Percentiles rank a stretch among this genome's conserved stretches.
Evolutionary conservation across 192 early-diverging fungal species (phyloP).

Genomic region (Spinellus fusiger): DNA sequence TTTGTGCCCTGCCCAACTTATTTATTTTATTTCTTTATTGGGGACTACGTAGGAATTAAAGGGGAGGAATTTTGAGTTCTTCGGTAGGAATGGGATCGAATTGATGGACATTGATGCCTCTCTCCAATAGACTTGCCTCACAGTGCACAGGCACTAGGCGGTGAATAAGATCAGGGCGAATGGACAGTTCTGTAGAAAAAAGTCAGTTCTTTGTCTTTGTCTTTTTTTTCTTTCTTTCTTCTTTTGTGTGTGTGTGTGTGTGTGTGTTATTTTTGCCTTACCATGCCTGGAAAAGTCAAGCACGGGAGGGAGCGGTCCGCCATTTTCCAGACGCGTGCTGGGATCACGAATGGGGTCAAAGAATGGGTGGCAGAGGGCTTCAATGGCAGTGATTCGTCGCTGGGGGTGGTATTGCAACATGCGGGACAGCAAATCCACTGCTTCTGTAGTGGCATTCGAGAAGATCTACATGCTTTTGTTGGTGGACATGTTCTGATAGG

Average conservation of each 20-base stretch:
- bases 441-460: conserved; percentile 60
- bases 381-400: conserved; percentile 78
- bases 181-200: conserved; percentile 69
- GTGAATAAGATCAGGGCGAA: conserved; percentile 74
- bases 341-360: conserved; percentile 93
- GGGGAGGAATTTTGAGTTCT: conserved; percentile 31
- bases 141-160: conserved; percentile 82
- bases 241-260: not conserved
- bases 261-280: conserved; percentile 22
- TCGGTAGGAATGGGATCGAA: conserved; percentile 60
- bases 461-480: conserved; percentile 80
- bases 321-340: conserved; percentile 74
- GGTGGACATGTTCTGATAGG: too few species aligned
- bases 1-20: too few species aligned
- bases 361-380: conserved; percentile 90
- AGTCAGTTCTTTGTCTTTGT: not conserved
- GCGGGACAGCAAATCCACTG: conserved; percentile 75
- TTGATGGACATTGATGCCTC: conserved; percentile 71
- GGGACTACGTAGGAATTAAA: not conserved
- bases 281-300: conserved; percentile 84
- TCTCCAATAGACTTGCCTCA: conserved; percentile 47
- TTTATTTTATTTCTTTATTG: not conserved
- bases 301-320: conserved; percentile 75
- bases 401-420: conserved; percentile 90
- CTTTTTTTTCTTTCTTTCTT: not conserved